Evolutionary conservation across 306 rosid genomes (phyloP).

Genomic region (Malus fusca): DNA sequence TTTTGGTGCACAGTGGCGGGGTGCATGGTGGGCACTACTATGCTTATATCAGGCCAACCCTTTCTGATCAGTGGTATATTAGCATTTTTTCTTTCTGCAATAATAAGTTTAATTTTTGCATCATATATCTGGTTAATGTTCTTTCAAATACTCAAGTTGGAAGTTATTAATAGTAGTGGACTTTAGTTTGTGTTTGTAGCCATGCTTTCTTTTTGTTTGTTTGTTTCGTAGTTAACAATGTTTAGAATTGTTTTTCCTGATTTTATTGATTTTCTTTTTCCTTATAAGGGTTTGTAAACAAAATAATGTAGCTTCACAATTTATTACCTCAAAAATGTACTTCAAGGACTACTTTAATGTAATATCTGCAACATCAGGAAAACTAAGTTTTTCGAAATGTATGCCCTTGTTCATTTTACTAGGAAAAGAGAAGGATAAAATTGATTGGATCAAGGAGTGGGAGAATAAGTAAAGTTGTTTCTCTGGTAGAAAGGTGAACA

Average conservation of each 20-base stretch:
- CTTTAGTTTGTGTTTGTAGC: not conserved
- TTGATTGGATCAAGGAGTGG: not conserved
- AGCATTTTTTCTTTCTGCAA: not conserved
- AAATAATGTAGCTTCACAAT: not conserved
- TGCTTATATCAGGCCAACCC: constrained; percentile 84
- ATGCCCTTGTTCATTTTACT: not conserved
- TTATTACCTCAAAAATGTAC: not conserved
- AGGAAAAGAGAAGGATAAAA: not conserved
- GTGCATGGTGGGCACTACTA: constrained; percentile 96
- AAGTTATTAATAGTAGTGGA: not conserved
- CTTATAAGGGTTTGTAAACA: not conserved
- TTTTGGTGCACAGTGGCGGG: constrained; percentile 92
- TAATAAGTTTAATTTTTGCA: not conserved
- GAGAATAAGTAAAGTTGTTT: not conserved
- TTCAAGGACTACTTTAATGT: not conserved
- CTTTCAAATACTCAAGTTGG: not conserved
- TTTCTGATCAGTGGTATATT: constrained; percentile 77
- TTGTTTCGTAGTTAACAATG: not conserved
- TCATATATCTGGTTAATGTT: not conserved
- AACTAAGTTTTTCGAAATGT: not conserved
- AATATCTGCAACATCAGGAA: not conserved
- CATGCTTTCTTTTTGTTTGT: not conserved
- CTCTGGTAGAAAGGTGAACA: not conserved
- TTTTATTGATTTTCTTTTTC: not conserved
- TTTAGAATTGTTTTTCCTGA: not conserved